Percentiles rank a stretch among this genome's conserved stretches.
These are phyloP conservation scores for Ceraceosorus bombacis DNA, from an alignment of 1,284 basidiomycete species.

Conservation along the genomic window DNA sequence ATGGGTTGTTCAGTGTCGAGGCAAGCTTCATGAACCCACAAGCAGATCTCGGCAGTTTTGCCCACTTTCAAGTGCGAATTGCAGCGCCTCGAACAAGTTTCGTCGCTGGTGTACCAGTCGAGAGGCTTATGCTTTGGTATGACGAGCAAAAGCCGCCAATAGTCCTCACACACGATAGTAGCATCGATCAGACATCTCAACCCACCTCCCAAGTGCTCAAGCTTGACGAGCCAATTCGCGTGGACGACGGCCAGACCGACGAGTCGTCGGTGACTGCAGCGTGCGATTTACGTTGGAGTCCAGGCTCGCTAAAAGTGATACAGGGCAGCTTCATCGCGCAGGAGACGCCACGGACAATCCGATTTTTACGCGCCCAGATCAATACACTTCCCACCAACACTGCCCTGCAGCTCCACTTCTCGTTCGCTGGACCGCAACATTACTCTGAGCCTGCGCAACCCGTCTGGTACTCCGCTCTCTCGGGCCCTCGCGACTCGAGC, in stretches of 20 bases:
- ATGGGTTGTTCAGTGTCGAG: conserved; percentile 10
- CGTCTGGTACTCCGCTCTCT: background rate
- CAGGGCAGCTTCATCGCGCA: background rate
- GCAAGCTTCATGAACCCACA: conserved; percentile 2
- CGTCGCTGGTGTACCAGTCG: background rate
- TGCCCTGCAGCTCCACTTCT: background rate
- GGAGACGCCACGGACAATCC: background rate
- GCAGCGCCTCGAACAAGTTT: background rate
- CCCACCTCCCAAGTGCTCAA: background rate
- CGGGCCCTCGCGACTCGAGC: too few species aligned
- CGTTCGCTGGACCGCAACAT: background rate
- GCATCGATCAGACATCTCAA: background rate
- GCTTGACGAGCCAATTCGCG: background rate
- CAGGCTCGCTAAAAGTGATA: background rate
- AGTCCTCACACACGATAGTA: background rate
- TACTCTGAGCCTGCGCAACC: background rate
- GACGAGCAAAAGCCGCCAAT: background rate
- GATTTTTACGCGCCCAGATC: background rate
- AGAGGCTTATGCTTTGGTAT: background rate
- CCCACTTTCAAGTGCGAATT: conserved; percentile 11
- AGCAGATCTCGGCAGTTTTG: conserved; percentile 4
- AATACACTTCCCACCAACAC: background rate
- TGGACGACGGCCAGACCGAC: background rate
- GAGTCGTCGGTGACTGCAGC: background rate
- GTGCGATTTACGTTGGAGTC: background rate